Percentiles rank a stretch among this genome's conserved stretches.
Conservation (phyloP, 139 green algal genomes). For the Tetradesmus lagerheimii region DNA sequence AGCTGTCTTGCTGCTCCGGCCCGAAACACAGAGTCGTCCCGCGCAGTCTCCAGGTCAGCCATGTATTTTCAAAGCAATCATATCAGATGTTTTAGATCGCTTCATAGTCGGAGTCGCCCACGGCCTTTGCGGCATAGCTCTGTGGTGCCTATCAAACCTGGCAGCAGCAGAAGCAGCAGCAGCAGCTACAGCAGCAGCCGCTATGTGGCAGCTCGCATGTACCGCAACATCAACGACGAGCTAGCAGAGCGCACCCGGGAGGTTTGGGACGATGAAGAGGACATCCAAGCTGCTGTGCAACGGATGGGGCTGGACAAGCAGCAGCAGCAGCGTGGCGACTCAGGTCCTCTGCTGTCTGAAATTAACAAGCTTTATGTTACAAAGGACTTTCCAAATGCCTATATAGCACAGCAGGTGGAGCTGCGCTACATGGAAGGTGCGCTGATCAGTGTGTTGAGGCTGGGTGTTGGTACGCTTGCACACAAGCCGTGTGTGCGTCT, state of each 20-base stretch:
- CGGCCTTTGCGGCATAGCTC: neutral
- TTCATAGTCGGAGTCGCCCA: too few species aligned
- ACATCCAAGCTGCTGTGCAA: constrained; percentile 14
- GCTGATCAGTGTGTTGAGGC: neutral
- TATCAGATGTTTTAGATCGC: neutral
- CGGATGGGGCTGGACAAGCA: neutral
- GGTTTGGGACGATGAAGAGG: constrained; percentile 42
- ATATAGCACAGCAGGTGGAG: neutral
- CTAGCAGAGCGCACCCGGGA: constrained; percentile 36
- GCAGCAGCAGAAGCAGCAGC: neutral
- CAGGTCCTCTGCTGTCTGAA: neutral
- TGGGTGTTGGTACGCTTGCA: neutral
- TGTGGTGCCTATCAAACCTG: neutral
- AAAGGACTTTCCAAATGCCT: neutral
- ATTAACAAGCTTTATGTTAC: constrained; percentile 22
- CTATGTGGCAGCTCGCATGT: neutral
- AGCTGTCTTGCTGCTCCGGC: neutral
- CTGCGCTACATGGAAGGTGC: constrained; percentile 10
- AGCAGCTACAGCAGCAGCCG: constrained; percentile 7
- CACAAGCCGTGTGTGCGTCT: neutral
- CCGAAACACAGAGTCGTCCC: neutral
- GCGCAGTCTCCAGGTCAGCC: neutral
- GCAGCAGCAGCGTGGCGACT: neutral
- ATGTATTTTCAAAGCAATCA: neutral
- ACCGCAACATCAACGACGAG: neutral